These are phyloP conservation scores for Geranomyces variabilis DNA, from an alignment of 192 early-diverging fungal genomes.

Conservation along the genomic window DNA sequence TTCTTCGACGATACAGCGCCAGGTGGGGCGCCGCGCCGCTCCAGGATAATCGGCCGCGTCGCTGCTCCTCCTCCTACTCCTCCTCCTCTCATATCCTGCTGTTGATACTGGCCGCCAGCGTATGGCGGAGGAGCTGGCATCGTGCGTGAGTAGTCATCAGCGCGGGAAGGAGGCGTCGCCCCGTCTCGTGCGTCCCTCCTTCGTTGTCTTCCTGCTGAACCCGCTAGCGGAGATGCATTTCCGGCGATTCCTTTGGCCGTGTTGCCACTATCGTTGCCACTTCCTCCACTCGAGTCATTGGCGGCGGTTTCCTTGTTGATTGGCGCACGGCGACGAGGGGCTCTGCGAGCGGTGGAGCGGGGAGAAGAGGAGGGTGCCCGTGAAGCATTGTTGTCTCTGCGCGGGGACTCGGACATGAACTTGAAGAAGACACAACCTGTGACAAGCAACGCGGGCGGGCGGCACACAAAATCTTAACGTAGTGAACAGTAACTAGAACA, in stretches of 20 bases:
- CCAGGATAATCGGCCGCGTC: neutral
- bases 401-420: slow-evolving; percentile 4
- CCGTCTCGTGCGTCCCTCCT: neutral
- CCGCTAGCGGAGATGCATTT: neutral
- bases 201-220: neutral
- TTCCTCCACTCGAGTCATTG: neutral
- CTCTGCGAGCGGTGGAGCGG: neutral
- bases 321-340: slow-evolving; percentile 2
- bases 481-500: too few species aligned
- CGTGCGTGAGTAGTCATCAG: neutral
- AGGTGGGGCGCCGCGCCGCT: neutral
- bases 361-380: slow-evolving; percentile 4
- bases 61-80: too few species aligned
- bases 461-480: too few species aligned
- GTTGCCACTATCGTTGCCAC: slow-evolving; percentile 2
- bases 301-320: neutral
- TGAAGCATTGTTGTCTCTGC: slow-evolving; percentile 2
- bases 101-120: neutral
- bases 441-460: too few species aligned
- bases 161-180: neutral
- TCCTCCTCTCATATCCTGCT: neutral
- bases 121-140: neutral
- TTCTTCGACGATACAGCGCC: neutral
- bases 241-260: neutral
- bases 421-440: too few species aligned